A percentile compares a stretch with the other conserved stretches of the same genome.
Conservation (phyloP, 768 basidiomycete species). For the Kwoniella europaea region DNA sequence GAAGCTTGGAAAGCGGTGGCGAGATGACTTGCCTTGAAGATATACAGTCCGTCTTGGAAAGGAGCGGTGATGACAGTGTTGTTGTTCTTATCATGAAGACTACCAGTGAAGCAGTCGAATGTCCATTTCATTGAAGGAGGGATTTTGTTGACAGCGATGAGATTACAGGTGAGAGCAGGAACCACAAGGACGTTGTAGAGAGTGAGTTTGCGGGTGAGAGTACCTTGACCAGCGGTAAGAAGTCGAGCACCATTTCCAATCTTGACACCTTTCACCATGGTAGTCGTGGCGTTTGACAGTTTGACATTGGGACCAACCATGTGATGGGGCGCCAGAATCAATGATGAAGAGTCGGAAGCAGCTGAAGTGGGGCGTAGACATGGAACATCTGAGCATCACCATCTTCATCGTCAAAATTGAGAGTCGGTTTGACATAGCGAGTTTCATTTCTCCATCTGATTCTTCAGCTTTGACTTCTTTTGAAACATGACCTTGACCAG, state of each 20-base stretch:
- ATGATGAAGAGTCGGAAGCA: constrained; percentile 13
- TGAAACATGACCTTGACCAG: neutral
- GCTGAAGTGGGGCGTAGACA: neutral
- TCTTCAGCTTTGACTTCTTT: neutral
- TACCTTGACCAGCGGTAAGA: neutral
- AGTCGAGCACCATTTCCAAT: constrained; percentile 15
- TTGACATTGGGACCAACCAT: constrained; percentile 15
- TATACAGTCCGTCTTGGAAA: constrained; percentile 1
- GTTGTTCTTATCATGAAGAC: neutral
- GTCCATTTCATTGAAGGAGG: constrained; percentile 4
- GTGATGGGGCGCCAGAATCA: constrained; percentile 26
- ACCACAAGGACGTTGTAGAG: constrained; percentile 6
- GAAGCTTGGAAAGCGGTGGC: neutral
- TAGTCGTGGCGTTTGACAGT: neutral
- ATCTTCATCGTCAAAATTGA: neutral
- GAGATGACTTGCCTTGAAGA: constrained; percentile 13
- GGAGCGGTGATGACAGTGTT: neutral
- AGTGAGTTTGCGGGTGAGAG: neutral
- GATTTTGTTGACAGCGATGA: constrained; percentile 17
- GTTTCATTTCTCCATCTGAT: neutral
- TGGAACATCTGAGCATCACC: neutral
- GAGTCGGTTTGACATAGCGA: neutral
- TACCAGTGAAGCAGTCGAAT: constrained; percentile 7
- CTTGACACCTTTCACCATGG: constrained; percentile 5
- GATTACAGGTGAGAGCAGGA: constrained; percentile 8